Evolutionary conservation across 176 grass and related monocot species (phyloP).

Genomic region (Aegilops sharonensis): DNA sequence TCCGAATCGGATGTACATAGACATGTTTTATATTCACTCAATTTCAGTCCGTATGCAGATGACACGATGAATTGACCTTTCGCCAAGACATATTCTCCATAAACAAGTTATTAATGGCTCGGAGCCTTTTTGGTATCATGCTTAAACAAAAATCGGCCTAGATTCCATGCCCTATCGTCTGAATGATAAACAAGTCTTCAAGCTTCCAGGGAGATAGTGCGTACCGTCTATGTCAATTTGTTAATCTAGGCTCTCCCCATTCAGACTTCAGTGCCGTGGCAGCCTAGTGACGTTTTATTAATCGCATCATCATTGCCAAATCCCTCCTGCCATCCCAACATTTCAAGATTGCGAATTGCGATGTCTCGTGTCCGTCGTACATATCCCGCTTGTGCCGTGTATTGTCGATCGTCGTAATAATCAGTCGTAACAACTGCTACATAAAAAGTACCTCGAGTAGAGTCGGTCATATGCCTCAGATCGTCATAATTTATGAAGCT

Average conservation of each 20-base stretch:
- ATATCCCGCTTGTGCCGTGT: not conserved
- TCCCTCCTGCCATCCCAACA: not conserved
- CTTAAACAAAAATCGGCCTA: constrained; percentile 21
- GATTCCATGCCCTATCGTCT: constrained; percentile 1
- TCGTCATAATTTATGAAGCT: no score
- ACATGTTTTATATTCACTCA: no score
- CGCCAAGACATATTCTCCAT: not conserved
- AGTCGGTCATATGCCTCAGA: no score
- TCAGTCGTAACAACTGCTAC: no score
- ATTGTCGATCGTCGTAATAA: no score
- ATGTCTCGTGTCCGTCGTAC: not conserved
- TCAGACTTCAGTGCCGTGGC: not conserved
- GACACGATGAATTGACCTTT: not conserved
- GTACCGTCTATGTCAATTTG: not conserved
- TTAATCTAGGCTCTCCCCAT: not conserved
- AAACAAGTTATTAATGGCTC: not conserved
- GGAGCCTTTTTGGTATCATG: not conserved
- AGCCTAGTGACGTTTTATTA: not conserved
- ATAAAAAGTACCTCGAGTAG: no score
- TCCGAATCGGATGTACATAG: no score
- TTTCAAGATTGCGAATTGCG: not conserved
- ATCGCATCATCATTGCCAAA: not conserved
- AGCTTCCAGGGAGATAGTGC: not conserved
- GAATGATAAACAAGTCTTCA: not conserved
- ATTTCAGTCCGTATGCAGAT: no score